Base-by-base conservation (phyloP, 306 rosid genomes). In the Potentilla sterilis region DNA sequence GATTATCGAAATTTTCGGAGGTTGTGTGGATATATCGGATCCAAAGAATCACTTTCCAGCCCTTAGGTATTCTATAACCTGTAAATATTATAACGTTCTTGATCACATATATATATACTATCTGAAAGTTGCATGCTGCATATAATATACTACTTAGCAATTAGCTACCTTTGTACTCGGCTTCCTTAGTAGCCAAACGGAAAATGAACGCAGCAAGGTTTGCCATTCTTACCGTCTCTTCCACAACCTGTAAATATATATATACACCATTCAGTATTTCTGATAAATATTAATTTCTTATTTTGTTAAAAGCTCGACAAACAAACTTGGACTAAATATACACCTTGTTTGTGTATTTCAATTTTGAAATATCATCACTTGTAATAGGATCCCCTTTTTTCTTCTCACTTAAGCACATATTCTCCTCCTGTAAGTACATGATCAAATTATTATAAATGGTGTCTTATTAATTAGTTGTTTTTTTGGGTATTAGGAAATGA, bases 321-420 rank as follows among this genome's bases (percentile, higher is more conserved):
- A 16, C 51, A 44, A 44, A 10, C 48, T 42, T 42, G 46, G 14
- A 44, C 13, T 44, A 9, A 9, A 42, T 9, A 44, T 3, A 0
- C 5, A 78, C 88, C 84, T 76, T 81, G 70, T 79, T 82, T 76
- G 87, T 83, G 85, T 77, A 83, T 48, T 75, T 75, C 68, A 85
- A 18, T 28, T 59, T 65, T 0, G 79, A 85, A 68, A 85, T 38
- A 41, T 87, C 87, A 11, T 82, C 85, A 24, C 42, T 43, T 21
- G 83, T 73, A 16, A 85, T 77, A 62, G 77, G 69, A 22, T 83
- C 85, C 15, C 69, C 85, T 10, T 44, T 44, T 10, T 44, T 44
- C 48, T 44, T 44, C 48, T 44, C 48, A 10, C 48, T 44, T 10
- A 44, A 44, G 48, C 48, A 10, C 48, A 44, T 44, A 44, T 44